Percentiles rank a stretch among this genome's conserved stretches.
phyloP scores from a whole-genome alignment of 495 filamentous ascomycete species.

The Lindgomyces ingoldianus region DNA sequence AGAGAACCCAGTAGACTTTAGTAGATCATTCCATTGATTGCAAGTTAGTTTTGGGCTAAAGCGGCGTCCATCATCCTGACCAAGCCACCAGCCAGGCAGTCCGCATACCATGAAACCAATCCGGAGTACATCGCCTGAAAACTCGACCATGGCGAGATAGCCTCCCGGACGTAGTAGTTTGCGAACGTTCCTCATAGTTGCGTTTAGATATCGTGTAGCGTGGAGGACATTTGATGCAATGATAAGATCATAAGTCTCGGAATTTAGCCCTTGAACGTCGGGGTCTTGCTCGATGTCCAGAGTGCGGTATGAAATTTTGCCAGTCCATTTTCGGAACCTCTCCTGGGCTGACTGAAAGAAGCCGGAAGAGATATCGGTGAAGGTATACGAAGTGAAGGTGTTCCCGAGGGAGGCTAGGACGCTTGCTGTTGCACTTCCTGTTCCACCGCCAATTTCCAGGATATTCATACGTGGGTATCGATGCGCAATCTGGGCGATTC shows the following conservation, averaged over 20 bases:
- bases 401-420: background rate
- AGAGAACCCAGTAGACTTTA: background rate
- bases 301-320: background rate
- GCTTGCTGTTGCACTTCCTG: background rate
- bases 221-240: background rate
- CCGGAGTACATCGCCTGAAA: background rate
- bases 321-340: background rate
- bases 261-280: background rate
- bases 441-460: constrained; percentile 16
- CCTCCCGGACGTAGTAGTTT: background rate
- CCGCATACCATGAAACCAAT: background rate
- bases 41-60: background rate
- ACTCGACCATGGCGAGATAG: background rate
- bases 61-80: background rate
- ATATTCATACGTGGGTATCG: constrained; percentile 1
- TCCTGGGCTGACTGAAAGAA: constrained; percentile 9
- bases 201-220: background rate
- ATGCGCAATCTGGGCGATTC: background rate
- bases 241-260: background rate
- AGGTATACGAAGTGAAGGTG: constrained; percentile 32
- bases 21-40: background rate
- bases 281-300: background rate
- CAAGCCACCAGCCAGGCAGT: background rate
- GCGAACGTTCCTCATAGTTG: background rate
- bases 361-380: constrained; percentile 22